Conservation (phyloP, 352 stramenopile genomes). For the Phytophthora pinifolia region DNA sequence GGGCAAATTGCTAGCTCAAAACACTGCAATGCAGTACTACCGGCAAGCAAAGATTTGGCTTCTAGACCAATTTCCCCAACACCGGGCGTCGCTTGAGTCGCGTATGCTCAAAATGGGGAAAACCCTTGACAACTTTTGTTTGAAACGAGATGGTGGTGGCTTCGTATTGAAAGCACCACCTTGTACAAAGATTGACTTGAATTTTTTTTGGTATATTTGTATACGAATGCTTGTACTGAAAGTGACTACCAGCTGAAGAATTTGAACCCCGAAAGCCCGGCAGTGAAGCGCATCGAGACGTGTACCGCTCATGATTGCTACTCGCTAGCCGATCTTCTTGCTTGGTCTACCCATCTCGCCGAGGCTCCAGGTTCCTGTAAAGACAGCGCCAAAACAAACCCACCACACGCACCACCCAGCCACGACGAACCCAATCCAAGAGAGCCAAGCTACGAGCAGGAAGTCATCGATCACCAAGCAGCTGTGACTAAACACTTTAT, state of each 20-base stretch:
- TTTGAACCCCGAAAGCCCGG: no score
- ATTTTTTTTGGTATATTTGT: conserved; percentile 29
- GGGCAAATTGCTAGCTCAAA: conserved; percentile 13
- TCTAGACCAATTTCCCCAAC: conserved; percentile 15
- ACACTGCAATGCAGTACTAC: conserved; percentile 18
- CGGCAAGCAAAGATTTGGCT: conserved; percentile 8
- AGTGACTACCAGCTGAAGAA: conserved; percentile 34
- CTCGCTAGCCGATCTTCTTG: no score
- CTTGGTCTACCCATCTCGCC: no score
- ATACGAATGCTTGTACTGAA: conserved; percentile 8
- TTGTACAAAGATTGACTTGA: conserved; percentile 31
- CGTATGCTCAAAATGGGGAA: conserved; percentile 11
- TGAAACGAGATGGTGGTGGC: conserved; percentile 15
- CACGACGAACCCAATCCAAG: no score
- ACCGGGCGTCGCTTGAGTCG: conserved; percentile 4
- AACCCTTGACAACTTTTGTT: conserved; percentile 14
- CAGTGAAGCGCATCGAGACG: no score
- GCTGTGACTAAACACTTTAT: no score
- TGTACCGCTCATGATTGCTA: no score
- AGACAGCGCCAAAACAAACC: no score
- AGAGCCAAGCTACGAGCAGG: no score
- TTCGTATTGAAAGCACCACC: conserved; percentile 32
- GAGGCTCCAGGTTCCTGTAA: no score
- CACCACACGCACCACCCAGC: no score
- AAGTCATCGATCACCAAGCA: no score